Evolutionary conservation across 176 grass and related monocot genomes (phyloP).

Genomic region (Pontederia crassipes): DNA sequence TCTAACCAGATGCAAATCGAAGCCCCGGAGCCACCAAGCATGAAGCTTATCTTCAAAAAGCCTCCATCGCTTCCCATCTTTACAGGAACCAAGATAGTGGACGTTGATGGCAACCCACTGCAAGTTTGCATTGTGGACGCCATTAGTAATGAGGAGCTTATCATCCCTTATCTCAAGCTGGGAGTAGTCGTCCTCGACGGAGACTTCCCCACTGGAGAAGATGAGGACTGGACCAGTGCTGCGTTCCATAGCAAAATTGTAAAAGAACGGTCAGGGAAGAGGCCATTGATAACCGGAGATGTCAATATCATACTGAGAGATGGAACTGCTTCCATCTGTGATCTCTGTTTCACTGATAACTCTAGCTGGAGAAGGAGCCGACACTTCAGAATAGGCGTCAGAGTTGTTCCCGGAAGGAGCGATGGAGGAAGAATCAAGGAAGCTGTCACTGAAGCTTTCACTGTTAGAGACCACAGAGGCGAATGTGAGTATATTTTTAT

Average conservation of each 20-base stretch:
- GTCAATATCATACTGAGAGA: slow-evolving; percentile 46
- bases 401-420: slow-evolving; percentile 26
- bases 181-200: slow-evolving; percentile 65
- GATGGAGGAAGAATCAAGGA: slow-evolving; percentile 41
- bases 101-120: slow-evolving; percentile 18
- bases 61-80: slow-evolving; percentile 51
- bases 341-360: slow-evolving; percentile 90
- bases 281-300: slow-evolving; percentile 73
- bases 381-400: slow-evolving; percentile 63
- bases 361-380: slow-evolving; percentile 76
- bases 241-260: slow-evolving; percentile 47
- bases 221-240: slow-evolving; percentile 33
- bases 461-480: slow-evolving; percentile 70
- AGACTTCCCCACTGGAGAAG: slow-evolving; percentile 37
- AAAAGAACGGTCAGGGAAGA: slow-evolving; percentile 62
- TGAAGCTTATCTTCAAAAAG: slow-evolving; percentile 43
- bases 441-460: slow-evolving; percentile 66
- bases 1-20: slow-evolving; percentile 22
- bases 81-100: slow-evolving; percentile 86
- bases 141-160: neutral
- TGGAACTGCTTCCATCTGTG: slow-evolving; percentile 29
- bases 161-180: slow-evolving; percentile 32
- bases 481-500: slow-evolving; percentile 38
- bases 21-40: slow-evolving; percentile 13
- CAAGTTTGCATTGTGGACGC: slow-evolving; percentile 45